Base-by-base conservation (phyloP, 2,329 filamentous ascomycete genomes). In the Epichloe uncinata region DNA sequence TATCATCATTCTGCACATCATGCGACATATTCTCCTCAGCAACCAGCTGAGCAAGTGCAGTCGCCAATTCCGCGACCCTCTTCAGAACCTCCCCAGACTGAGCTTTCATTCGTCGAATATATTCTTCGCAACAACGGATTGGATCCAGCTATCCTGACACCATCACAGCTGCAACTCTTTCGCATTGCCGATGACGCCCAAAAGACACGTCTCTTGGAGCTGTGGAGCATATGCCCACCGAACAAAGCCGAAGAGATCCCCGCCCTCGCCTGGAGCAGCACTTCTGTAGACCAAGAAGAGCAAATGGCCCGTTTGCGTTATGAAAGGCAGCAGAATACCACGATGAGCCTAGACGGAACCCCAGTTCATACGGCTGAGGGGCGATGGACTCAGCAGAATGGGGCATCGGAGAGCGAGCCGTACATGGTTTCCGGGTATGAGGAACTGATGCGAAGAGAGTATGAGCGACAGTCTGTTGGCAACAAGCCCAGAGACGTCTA, bases 341-440 rank as follows among this genome's bases (percentile, higher is more conserved):
- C 66, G 36, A 73, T 76, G 66, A 79, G 75, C 54, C 65, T 80
- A 48, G 78, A 82, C 56, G 74, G 71, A 38, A 77, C 72, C 0
- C 60, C 72, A 16, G 60, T 74, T 7, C 78, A 82, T 61, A 69
- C 68, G 3, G 64, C 66, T 8, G 74, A 80, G 52, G 72, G 77
- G 26, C 70, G 72, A 47, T 82, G 79, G 77, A 58, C 70, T 30
- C 61, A 62, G 30, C 62, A 58, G 42, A 50, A 56, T 18, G 34
- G 18, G 33, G 67, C 60, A 54, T 65, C 43, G 4, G 73, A 78
- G 53, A 79, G 78, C 38, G 87, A 94, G 66, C 88, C 88, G 0
- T 95, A 95, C 66, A 94, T 95, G 78, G 66, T 78, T 45, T 83
- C 80, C 6, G 89, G 89, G 13, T 95, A 95, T 62, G 84, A 87